Percentiles rank a stretch among this genome's conserved stretches.
phyloP scores from a whole-genome alignment of 2,329 filamentous ascomycete genomes.

The Neonectria faginata region DNA sequence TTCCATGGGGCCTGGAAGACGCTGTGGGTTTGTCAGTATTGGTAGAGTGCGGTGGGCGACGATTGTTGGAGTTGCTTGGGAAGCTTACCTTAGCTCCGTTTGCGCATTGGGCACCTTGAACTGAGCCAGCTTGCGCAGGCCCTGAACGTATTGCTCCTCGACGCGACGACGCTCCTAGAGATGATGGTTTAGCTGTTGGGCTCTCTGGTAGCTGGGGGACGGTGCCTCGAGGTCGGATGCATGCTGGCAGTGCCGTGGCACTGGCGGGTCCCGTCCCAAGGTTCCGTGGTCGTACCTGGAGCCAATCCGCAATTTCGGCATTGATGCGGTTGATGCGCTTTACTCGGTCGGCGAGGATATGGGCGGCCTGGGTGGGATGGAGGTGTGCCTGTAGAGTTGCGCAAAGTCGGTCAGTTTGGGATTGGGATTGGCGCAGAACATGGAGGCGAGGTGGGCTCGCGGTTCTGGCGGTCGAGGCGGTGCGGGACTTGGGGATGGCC shows the following conservation, averaged over 20 bases:
- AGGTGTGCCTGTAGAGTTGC: conserved; percentile 73
- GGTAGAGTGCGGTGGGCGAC: not conserved
- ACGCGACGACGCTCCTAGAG: conserved; percentile 88
- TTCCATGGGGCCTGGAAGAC: conserved; percentile 93
- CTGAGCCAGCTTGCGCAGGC: conserved; percentile 82
- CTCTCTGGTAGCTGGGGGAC: not conserved
- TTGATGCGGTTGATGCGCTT: conserved; percentile 89
- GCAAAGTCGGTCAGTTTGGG: conserved; percentile 34
- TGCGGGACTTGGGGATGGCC: conserved; percentile 48
- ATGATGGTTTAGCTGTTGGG: conserved; percentile 30
- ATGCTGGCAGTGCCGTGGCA: conserved; percentile 6
- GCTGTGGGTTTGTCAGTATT: conserved; percentile 59
- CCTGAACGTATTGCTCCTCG: conserved; percentile 88
- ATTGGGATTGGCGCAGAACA: conserved; percentile 10
- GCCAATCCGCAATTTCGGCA: conserved; percentile 92
- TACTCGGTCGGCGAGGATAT: conserved; percentile 86
- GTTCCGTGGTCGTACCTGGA: conserved; percentile 74
- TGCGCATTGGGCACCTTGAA: conserved; percentile 79
- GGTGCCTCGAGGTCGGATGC: not conserved
- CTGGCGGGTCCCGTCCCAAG: conserved; percentile 12
- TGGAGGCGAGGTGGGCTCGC: conserved; percentile 1
- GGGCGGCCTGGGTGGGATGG: conserved; percentile 83
- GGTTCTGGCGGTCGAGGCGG: conserved; percentile 8
- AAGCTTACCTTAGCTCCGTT: conserved; percentile 84
- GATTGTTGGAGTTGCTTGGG: not conserved